These are phyloP conservation scores for Nothomitra cinnamomea DNA, from an alignment of 2,329 filamentous ascomycete species.

Conservation along the genomic window DNA sequence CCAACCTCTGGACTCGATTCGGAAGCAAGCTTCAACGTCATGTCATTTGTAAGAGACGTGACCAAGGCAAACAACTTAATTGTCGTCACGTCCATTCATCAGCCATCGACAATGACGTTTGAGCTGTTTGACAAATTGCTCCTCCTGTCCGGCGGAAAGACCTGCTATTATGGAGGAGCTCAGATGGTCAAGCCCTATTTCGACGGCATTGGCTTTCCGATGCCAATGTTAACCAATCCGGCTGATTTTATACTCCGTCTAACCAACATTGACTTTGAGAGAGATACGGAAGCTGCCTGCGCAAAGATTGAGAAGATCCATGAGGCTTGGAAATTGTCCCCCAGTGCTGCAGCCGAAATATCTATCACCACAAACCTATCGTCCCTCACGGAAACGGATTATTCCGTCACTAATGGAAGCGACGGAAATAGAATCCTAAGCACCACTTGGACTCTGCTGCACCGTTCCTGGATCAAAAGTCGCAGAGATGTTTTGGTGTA, in stretches of 20 bases:
- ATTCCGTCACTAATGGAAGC: constrained; percentile 13
- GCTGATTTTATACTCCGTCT: constrained; percentile 67
- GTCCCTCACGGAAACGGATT: constrained; percentile 12
- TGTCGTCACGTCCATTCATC: constrained; percentile 69
- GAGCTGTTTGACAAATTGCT: constrained; percentile 65
- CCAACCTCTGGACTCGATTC: constrained; percentile 74
- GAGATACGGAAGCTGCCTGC: constrained; percentile 29
- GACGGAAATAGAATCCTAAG: constrained; percentile 9
- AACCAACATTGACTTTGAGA: constrained; percentile 59
- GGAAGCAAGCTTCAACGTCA: constrained; percentile 57
- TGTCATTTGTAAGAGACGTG: constrained; percentile 51
- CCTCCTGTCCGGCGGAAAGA: constrained; percentile 52
- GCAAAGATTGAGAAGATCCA: constrained; percentile 25
- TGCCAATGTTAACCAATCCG: constrained; percentile 58
- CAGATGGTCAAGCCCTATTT: constrained; percentile 43
- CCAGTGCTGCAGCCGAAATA: too few relatives aligned
- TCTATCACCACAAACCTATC: too few relatives aligned
- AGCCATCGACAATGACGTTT: constrained; percentile 66
- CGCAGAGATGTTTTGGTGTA: constrained; percentile 75
- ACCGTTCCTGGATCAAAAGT: constrained; percentile 67
- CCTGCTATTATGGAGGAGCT: constrained; percentile 56
- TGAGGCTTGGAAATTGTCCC: neutral
- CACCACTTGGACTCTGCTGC: constrained; percentile 39
- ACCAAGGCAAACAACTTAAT: constrained; percentile 55
- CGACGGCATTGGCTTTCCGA: constrained; percentile 36